phyloP scores from a whole-genome alignment of 306 rosid genomes.

The Gleditsia sinensis region DNA sequence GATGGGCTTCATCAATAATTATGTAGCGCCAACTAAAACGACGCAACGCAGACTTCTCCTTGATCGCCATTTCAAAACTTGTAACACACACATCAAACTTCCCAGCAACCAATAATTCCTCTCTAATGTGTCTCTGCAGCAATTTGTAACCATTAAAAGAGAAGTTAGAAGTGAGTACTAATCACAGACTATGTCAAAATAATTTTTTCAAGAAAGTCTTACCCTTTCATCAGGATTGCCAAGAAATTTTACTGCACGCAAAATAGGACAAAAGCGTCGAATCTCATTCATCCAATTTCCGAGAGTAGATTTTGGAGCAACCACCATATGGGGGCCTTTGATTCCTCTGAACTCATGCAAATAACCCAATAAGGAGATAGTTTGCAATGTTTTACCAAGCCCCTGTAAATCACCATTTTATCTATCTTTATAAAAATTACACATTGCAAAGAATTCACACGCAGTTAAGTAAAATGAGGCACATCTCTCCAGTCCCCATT shows the following conservation, averaged over 20 bases:
- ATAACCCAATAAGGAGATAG: slow-evolving; percentile 92
- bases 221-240: slow-evolving; percentile 98
- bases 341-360: slow-evolving; percentile 95
- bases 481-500: not conserved
- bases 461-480: not conserved
- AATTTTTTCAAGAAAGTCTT: slow-evolving; percentile 34
- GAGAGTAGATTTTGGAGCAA: slow-evolving; percentile 98
- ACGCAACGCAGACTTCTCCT: slow-evolving; percentile 83
- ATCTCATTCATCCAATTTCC: slow-evolving; percentile 99
- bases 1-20: slow-evolving; percentile 95
- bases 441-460: not conserved
- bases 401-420: slow-evolving; percentile 58
- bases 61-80: slow-evolving; percentile 99
- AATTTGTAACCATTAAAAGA: slow-evolving; percentile 19
- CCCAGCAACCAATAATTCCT: slow-evolving; percentile 88
- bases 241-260: slow-evolving; percentile 90
- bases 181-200: slow-evolving; percentile 3
- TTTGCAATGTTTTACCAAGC: slow-evolving; percentile 95
- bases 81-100: slow-evolving; percentile 96
- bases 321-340: slow-evolving; percentile 97
- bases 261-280: slow-evolving; percentile 85
- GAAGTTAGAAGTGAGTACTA: slow-evolving; percentile 1
- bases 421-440: slow-evolving; percentile 8
- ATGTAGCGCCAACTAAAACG: slow-evolving; percentile 98
- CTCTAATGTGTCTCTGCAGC: slow-evolving; percentile 79